Conservation (phyloP, 306 rosid genomes). For the Citrullus amarus region DNA sequence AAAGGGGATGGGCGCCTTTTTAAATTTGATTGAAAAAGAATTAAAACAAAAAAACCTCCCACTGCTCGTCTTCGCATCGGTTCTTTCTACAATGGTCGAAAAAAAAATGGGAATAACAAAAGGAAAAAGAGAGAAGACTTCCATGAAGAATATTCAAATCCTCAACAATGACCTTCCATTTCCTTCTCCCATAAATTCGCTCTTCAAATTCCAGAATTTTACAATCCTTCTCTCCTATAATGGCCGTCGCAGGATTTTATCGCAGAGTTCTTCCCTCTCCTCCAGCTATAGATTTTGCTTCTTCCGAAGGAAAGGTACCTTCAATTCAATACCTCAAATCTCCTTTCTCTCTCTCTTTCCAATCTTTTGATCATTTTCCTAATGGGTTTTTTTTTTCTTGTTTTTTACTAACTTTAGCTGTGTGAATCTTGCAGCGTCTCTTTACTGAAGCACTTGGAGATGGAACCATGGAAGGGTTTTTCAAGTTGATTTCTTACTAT, state of each 20-base stretch:
- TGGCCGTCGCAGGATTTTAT: constrained; percentile 19
- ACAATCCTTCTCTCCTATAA: background rate
- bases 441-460: constrained; percentile 52
- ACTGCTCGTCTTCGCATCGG: background rate
- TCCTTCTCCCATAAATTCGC: background rate
- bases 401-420: background rate
- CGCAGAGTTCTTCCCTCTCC: constrained; percentile 23
- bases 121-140: background rate
- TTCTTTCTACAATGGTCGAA: background rate
- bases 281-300: constrained; percentile 25
- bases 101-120: background rate
- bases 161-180: background rate
- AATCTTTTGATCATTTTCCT: background rate
- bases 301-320: constrained; percentile 24
- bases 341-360: background rate
- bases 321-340: background rate
- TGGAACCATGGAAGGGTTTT: constrained; percentile 78
- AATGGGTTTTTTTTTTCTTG: too few species aligned
- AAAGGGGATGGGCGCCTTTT: background rate
- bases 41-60: background rate
- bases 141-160: background rate
- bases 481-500: constrained; percentile 71
- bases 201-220: background rate
- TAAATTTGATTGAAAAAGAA: background rate
- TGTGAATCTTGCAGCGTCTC: constrained; percentile 27